Percentiles rank a stretch among this genome's conserved stretches.
These are phyloP conservation scores for Aspergillus fischeri DNA, from an alignment of 2,329 filamentous ascomycete genomes.

Conservation along the genomic window DNA sequence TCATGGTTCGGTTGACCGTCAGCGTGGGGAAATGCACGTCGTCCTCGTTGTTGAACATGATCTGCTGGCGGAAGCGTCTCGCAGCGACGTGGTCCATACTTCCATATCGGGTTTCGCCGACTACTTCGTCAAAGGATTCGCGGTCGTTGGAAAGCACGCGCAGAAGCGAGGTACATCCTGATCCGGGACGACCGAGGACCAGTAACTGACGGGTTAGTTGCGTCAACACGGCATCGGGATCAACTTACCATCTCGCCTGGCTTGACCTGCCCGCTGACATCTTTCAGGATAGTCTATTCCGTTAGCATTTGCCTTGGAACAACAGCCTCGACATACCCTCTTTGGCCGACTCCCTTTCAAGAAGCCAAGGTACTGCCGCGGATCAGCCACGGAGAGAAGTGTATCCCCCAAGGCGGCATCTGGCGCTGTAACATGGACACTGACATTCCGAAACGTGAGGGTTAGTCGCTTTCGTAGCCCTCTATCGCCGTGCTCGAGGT, in stretches of 20 bases:
- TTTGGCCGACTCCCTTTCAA: slow-evolving; percentile 21
- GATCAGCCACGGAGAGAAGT: slow-evolving; percentile 30
- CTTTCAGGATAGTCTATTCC: slow-evolving; percentile 36
- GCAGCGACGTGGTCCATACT: slow-evolving; percentile 47
- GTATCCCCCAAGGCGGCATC: slow-evolving; percentile 35
- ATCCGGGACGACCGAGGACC: slow-evolving; percentile 63
- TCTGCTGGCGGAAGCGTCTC: slow-evolving; percentile 42
- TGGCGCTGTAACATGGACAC: slow-evolving; percentile 31
- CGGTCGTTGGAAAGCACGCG: slow-evolving; percentile 65
- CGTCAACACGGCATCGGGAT: neutral
- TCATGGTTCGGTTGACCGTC: slow-evolving; percentile 68
- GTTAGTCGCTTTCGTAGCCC: slow-evolving; percentile 30
- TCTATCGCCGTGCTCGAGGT: slow-evolving; percentile 20
- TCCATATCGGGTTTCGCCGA: slow-evolving; percentile 51
- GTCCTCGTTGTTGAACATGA: slow-evolving; percentile 71
- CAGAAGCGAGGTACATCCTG: slow-evolving; percentile 67
- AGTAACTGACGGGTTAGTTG: slow-evolving; percentile 45
- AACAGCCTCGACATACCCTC: slow-evolving; percentile 18
- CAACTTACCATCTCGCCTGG: slow-evolving; percentile 42
- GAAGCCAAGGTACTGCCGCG: slow-evolving; percentile 22
- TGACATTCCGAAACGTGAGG: slow-evolving; percentile 34
- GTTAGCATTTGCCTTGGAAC: neutral
- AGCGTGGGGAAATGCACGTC: slow-evolving; percentile 71
- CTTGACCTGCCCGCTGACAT: slow-evolving; percentile 37
- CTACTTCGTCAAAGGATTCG: slow-evolving; percentile 54